Evolutionary conservation across 306 rosid species (phyloP).

Genomic region (Herpetospermum pedunculosum): DNA sequence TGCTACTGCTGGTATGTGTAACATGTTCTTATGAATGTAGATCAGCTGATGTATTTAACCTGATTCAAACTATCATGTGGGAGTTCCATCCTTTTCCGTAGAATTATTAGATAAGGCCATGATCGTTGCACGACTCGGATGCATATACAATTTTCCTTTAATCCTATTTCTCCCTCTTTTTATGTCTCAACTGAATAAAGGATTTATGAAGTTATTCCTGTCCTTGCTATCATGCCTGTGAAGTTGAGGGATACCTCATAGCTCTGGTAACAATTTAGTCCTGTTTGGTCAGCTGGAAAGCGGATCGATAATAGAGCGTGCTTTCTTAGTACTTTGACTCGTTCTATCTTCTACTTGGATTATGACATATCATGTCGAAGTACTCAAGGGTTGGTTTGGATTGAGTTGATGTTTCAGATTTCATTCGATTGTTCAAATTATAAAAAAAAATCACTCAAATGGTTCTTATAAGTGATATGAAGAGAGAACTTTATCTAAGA

Average conservation of each 20-base stretch:
- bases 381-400: background rate
- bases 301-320: background rate
- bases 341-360: background rate
- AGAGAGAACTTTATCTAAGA: no score
- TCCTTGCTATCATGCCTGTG: background rate
- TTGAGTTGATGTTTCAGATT: background rate
- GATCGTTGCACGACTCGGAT: background rate
- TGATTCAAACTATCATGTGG: background rate
- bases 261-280: background rate
- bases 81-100: background rate
- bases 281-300: background rate
- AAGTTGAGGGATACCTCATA: background rate
- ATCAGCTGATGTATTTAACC: background rate
- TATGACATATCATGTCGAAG: background rate
- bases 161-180: background rate
- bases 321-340: background rate
- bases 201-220: background rate
- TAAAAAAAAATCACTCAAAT: no score
- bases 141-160: background rate
- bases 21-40: background rate
- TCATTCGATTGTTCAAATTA: background rate
- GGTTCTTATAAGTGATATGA: background rate
- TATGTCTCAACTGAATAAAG: background rate
- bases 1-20: background rate
- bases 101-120: background rate